These are phyloP conservation scores for Fusarium chaquense DNA, from an alignment of 2,329 filamentous ascomycete species.

Conservation along the genomic window DNA sequence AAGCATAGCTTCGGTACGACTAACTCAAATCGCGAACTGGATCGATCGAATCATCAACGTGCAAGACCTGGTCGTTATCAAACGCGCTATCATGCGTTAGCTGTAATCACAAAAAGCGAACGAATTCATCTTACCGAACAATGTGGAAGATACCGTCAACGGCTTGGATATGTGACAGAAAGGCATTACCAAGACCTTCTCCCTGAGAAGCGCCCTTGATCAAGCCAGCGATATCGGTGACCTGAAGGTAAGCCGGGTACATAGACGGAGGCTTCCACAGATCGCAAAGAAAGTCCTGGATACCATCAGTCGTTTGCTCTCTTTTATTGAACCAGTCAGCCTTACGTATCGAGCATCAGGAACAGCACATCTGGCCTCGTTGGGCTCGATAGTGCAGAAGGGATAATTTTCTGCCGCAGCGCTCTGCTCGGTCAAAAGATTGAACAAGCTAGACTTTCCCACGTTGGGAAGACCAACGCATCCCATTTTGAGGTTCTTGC, in stretches of 20 bases:
- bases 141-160: slow-evolving; percentile 61
- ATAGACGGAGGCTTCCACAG: slow-evolving; percentile 60
- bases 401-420: slow-evolving; percentile 60
- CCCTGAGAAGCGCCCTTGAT: slow-evolving; percentile 60
- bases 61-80: slow-evolving; percentile 59
- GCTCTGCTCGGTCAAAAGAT: slow-evolving; percentile 60
- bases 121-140: slow-evolving; percentile 50
- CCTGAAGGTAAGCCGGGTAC: slow-evolving; percentile 60
- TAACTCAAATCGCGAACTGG: slow-evolving; percentile 58
- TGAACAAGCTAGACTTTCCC: slow-evolving; percentile 60
- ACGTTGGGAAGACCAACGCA: slow-evolving; percentile 61
- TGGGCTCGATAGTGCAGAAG: slow-evolving; percentile 62
- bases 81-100: slow-evolving; percentile 53
- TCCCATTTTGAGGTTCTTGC: slow-evolving; percentile 61
- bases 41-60: slow-evolving; percentile 61
- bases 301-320: not conserved
- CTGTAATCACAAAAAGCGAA: rapidly evolving
- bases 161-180: slow-evolving; percentile 60
- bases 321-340: not conserved
- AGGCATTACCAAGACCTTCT: slow-evolving; percentile 59
- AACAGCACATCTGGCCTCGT: slow-evolving; percentile 60
- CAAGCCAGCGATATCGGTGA: slow-evolving; percentile 60
- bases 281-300: slow-evolving; percentile 58
- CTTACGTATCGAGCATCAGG: slow-evolving; percentile 59
- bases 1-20: slow-evolving; percentile 31